A percentile compares a stretch with the other conserved stretches of the same genome.
Conservation (phyloP, 108 stramenopile species). For the Skeletonema potamos region DNA sequence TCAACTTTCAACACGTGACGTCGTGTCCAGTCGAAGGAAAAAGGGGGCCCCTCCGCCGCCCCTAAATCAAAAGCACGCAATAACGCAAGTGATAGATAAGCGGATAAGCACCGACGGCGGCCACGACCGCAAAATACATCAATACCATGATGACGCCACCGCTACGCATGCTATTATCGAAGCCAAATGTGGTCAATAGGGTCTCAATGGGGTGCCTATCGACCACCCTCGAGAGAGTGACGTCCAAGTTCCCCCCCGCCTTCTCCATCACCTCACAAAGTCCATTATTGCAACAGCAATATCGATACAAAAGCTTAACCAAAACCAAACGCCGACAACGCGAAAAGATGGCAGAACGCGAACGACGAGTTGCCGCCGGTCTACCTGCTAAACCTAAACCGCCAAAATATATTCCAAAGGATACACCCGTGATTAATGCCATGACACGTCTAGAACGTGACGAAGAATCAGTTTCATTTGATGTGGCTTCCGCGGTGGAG, state of each 20-base stretch:
- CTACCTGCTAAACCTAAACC: constrained; percentile 53
- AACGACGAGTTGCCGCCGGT: constrained; percentile 34
- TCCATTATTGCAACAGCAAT: background rate
- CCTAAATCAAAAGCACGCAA: too few species aligned
- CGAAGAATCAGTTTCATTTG: constrained; percentile 53
- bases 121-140: background rate
- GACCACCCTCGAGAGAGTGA: background rate
- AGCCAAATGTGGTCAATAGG: background rate
- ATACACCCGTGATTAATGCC: constrained; percentile 73
- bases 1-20: too few species aligned
- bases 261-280: background rate
- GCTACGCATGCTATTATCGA: background rate
- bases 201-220: background rate
- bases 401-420: constrained; percentile 64
- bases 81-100: too few species aligned
- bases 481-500: constrained; percentile 53
- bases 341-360: constrained; percentile 40
- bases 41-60: too few species aligned
- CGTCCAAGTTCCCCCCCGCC: background rate
- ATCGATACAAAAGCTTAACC: constrained; percentile 20
- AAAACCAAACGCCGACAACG: constrained; percentile 39
- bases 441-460: constrained; percentile 60
- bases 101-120: too few species aligned
- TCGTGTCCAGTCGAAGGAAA: too few species aligned
- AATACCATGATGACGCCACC: background rate